Evolutionary conservation across 1,139 yeast species (phyloP).

Genomic region (Tardiomyces digboiensis): DNA sequence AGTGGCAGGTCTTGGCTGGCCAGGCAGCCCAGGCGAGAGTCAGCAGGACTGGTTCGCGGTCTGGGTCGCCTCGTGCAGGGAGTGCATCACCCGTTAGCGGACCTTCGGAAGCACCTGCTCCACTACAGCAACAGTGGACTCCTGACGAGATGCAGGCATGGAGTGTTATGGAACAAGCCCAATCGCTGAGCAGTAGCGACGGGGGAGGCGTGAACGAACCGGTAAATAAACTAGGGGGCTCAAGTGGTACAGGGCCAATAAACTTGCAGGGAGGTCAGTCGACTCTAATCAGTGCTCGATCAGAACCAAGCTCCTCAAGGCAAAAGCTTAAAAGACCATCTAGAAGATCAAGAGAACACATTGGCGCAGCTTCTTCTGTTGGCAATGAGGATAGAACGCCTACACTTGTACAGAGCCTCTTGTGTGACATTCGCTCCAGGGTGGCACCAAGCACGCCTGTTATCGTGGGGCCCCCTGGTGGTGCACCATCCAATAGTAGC

Average conservation of each 20-base stretch:
- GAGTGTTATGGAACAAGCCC: neutral
- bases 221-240: neutral
- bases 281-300: neutral
- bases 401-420: constrained; percentile 1
- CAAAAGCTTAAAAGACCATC: neutral
- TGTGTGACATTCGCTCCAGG: constrained; percentile 1
- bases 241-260: too few relatives aligned
- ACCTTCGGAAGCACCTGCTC: neutral
- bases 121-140: neutral
- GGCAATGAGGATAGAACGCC: neutral
- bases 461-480: too few relatives aligned
- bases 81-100: neutral
- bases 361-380: neutral
- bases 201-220: neutral
- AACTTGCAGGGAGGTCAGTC: neutral
- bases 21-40: neutral
- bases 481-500: too few relatives aligned
- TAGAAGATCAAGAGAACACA: neutral
- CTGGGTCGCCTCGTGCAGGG: neutral
- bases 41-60: neutral
- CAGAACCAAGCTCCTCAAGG: neutral
- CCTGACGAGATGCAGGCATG: neutral
- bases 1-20: neutral
- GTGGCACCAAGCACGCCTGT: neutral
- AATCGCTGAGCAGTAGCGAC: neutral